Evolutionary conservation across 2,329 filamentous ascomycete species (phyloP), one percentile per base, ranked within the genome.

Genomic region (Apiospora arundinis): DNA sequence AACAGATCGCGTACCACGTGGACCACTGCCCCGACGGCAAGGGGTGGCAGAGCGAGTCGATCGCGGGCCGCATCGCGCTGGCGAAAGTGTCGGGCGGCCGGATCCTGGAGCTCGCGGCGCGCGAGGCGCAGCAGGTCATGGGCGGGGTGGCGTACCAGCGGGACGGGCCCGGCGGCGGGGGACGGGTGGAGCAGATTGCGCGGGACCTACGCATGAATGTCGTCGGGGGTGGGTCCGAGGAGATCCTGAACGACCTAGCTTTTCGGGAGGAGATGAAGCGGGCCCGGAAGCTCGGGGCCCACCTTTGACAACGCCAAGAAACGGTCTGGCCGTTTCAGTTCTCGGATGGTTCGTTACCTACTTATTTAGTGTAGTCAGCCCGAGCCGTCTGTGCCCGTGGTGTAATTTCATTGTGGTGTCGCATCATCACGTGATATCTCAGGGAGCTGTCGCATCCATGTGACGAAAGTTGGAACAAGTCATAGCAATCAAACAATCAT

Each of bases 191-290:
- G 90, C 86, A 96, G 73, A 84, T 99, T 77, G 98, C 98, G 83
- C 90, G 96, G 74, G 96, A 99, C 82, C 96, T 98, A 21, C 89
- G 96, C 77, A 96, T 96, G 0, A 98, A 99, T 82, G 95, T 96
- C 74, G 95, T 99, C 77, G 96, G 96, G 3, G 96, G 96, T 78
- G 96, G 96, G 32, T 94, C 91, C 76, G 95, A 99, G 85, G 96
- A 99, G 88, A 99, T 99, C 75, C 98, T 99, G 96, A 86, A 98
- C 76, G 96, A 99, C 82, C 83, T 99, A 79, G 97, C 93, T 84
- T 97, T 99, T 82, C 89, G 95, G 77, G 95, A 98, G 87, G 93
- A 92, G 74, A 82, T 97, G 86, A 91, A 90, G 81, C 96, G 98
- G 70, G 93, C 95, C 77, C 92, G 98, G 88, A 91, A 92, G 74